Evolutionary conservation across 1,284 basidiomycete genomes (phyloP), one percentile per base, ranked within the genome.

Genomic region (Dichomitus squalens): DNA sequence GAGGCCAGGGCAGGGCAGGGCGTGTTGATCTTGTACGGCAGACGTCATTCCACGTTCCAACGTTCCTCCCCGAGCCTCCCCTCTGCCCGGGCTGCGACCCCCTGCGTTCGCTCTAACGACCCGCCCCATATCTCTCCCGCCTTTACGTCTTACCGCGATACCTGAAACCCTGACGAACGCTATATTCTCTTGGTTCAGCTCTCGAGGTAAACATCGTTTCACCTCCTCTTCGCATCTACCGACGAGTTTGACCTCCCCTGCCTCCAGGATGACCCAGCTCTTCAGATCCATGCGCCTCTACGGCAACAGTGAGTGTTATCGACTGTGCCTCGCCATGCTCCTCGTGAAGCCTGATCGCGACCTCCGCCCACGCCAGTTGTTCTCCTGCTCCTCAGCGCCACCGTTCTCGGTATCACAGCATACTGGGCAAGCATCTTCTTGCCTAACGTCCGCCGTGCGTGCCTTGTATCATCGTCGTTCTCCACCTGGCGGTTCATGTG

Each of bases 371-470:
- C 16, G 36, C 41, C 63, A 90, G 88, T 85, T 54, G 70, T 73
- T 38, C 76, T 87, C 9, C 79, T 90, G 59, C 62, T 86, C 56
- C 75, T 88, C 51, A 80, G 86, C 41, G 85, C 75, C n/a, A 77
- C 81, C 29, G 85, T 90, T 23, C 79, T 92, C 5, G 90, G 90
- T 7, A 71, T 92, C 35, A 75, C 84, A 4, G 83, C 80, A 6
- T 83, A 89, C 70, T 83, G 90, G 65, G 87, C 84, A 0, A 78
- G 62, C 53, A 69, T 86, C 39, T 92, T 91, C 70, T 73, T 90
- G 36, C 87, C 87, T 1, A 71, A 79, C 51, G 69, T 86, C 25
- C 83, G 86, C 68, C 77, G 89, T 90, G 66, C 53, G 82, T 76
- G 5, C 41, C 46, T 35, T 47, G 25, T 25, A 18, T 47, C 14